Percentiles rank a stretch among this genome's conserved stretches.
Evolutionary conservation across 805 yeast species (phyloP).

Genomic region (Barnettozyma salicaria): DNA sequence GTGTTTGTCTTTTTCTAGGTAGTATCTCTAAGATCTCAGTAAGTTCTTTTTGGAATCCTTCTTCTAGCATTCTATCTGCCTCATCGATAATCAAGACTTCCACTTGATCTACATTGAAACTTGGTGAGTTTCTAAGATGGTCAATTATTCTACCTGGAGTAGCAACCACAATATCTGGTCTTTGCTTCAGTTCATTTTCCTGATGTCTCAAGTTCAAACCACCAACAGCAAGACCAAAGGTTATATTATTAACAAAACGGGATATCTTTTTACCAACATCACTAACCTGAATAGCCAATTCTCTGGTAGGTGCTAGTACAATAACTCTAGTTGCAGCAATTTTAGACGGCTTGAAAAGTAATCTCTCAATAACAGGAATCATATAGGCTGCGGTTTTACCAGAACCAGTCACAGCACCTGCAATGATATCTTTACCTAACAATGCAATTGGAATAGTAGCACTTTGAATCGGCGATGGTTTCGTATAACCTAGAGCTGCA

Average conservation of each 20-base stretch:
- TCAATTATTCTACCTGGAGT: slow-evolving; percentile 99
- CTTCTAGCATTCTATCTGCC: slow-evolving; percentile 99
- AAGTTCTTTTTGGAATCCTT: slow-evolving; percentile 94
- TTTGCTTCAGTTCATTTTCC: slow-evolving; percentile 83
- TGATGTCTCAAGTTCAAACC: slow-evolving; percentile 93
- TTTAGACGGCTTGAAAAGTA: slow-evolving; percentile 81
- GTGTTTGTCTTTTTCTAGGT: slow-evolving; percentile 89
- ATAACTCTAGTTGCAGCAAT: slow-evolving; percentile 86
- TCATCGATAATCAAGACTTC: slow-evolving; percentile 94
- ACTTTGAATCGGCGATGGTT: slow-evolving; percentile 91
- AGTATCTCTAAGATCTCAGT: slow-evolving; percentile 82
- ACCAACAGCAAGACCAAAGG: slow-evolving; percentile 97
- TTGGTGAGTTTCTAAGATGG: slow-evolving; percentile 91
- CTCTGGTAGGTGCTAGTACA: slow-evolving; percentile 94
- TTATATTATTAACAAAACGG: slow-evolving; percentile 63
- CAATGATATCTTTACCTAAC: slow-evolving; percentile 92
- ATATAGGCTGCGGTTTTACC: slow-evolving; percentile 99
- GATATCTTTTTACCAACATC: slow-evolving; percentile 89
- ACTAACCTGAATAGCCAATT: slow-evolving; percentile 90
- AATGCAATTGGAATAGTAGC: slow-evolving; percentile 91
- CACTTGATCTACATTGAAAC: slow-evolving; percentile 83
- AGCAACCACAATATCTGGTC: slow-evolving; percentile 96
- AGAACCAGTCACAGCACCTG: slow-evolving; percentile 99
- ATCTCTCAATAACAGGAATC: slow-evolving; percentile 91
- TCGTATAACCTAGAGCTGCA: slow-evolving; percentile 71